A percentile compares a stretch with the other conserved stretches of the same genome.
Conservation (phyloP, 192 early-diverging fungal species). For the Gamsiella multidivaricata region DNA sequence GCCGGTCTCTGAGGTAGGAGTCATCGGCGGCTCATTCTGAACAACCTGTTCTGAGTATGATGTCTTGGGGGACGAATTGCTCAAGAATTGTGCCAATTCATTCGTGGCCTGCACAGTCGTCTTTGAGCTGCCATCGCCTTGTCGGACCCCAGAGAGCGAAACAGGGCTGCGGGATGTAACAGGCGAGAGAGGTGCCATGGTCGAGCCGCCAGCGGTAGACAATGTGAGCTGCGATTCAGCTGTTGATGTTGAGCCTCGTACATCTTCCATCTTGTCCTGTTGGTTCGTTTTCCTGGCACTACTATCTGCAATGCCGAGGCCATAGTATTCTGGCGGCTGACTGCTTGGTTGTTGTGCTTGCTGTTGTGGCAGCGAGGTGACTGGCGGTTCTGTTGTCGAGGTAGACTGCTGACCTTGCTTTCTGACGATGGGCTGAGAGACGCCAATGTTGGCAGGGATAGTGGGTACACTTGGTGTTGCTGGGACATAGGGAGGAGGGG, state of each 20-base stretch:
- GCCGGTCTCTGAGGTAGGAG: slow-evolving; percentile 11
- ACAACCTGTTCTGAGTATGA: slow-evolving; percentile 12
- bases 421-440: slow-evolving; percentile 20
- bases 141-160: not conserved
- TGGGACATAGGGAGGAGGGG: not conserved
- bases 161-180: slow-evolving; percentile 13
- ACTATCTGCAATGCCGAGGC: slow-evolving; percentile 45
- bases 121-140: slow-evolving; percentile 10
- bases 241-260: slow-evolving; percentile 23
- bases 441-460: slow-evolving; percentile 35
- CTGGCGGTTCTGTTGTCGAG: not conserved
- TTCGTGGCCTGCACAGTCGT: slow-evolving; percentile 36
- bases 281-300: slow-evolving; percentile 3
- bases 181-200: slow-evolving; percentile 28
- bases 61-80: slow-evolving; percentile 13
- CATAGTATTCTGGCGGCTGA: slow-evolving; percentile 10
- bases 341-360: slow-evolving; percentile 8
- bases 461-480: slow-evolving; percentile 24
- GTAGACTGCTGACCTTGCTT: slow-evolving; percentile 13
- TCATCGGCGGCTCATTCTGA: slow-evolving; percentile 9
- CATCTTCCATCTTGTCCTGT: slow-evolving; percentile 18
- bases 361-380: slow-evolving; percentile 16
- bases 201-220: slow-evolving; percentile 35
- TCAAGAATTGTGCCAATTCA: slow-evolving; percentile 30
- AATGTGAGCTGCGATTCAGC: slow-evolving; percentile 29